Base-by-base conservation (phyloP, 768 basidiomycete species). In the Rhodotorula diobovata region DNA sequence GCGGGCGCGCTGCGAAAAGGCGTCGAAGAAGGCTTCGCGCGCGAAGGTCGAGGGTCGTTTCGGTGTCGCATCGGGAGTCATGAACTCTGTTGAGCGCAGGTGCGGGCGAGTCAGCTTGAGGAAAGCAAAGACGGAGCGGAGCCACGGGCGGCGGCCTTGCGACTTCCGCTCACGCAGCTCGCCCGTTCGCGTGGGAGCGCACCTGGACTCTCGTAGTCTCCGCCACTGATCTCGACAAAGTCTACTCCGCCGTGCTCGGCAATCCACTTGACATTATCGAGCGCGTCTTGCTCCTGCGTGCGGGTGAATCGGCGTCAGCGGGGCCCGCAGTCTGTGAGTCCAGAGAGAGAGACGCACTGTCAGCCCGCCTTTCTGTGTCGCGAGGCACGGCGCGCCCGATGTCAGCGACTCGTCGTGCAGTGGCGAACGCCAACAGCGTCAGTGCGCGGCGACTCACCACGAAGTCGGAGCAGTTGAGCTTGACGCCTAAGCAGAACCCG, bases 191-290 rank as follows among this genome's bases (percentile, higher is more conserved):
- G 43, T 14, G 11, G 18, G 20, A 0, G 76, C 83, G 28, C 75
- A 88, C 91, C 86, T 75, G 89, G 88, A 28, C 84, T 85, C 77
- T 91, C 90, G 74, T 94, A 95, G 78, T 88, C 87, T 1, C 92
- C 92, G 3, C 92, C 92, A 66, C 88, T 90, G 69, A 95, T 85
- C 80, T 95, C 92, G 61, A 95, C 86, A 77, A 92, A 89, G 79
- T 95, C 92, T 10, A 94, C 77, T 28, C 81, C 80, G 2, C 84
- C 84, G 87, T 90, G 90, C 50, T 79, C 78, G 0, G 88, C 85
- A 39, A 93, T 86, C 50, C 83, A 78, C 28, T 81, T 79, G 21
- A 92, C 81, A 76, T 93, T 87, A 32, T 83, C 79, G 5, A 91
- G 79, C 1, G 88, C 88, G 35, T 84, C 81, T 41, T 78, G 77